phyloP scores from a whole-genome alignment of 148 eudicot species.

The Arbutus unedo region DNA sequence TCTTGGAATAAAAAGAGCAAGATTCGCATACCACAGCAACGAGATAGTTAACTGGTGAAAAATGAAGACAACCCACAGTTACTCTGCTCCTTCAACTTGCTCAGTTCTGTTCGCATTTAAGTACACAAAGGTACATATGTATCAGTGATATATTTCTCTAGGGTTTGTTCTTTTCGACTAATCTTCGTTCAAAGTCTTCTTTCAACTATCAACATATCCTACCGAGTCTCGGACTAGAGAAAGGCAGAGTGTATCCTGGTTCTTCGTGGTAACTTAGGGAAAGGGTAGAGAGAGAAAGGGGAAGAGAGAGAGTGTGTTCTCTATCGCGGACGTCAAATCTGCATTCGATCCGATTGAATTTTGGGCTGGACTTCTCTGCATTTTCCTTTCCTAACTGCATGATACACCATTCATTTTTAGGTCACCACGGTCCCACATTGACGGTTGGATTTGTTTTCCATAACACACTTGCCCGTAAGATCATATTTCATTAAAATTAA shows the following conservation, averaged over 20 bases:
- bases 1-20: not conserved
- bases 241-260: conserved; percentile 19
- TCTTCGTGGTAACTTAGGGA: conserved; percentile 36
- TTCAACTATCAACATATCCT: not conserved
- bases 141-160: not conserved
- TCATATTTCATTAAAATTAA: no score
- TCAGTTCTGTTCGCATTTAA: conserved; percentile 11
- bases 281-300: conserved; percentile 36
- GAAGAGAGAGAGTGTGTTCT: conserved; percentile 27
- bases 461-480: no score
- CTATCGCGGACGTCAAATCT: conserved; percentile 84
- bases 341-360: conserved; percentile 64
- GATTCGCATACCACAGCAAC: not conserved
- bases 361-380: conserved; percentile 22
- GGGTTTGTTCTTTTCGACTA: not conserved
- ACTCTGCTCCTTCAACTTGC: not conserved
- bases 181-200: not conserved
- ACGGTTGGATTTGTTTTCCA: no score
- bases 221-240: not conserved
- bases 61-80: conserved; percentile 1
- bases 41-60: conserved; percentile 9
- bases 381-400: conserved; percentile 7
- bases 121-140: not conserved
- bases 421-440: not conserved
- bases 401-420: not conserved